Percentiles rank a stretch among this genome's conserved stretches.
phyloP scores from a whole-genome alignment of 305 asterid genomes.

The Fraxinus nigra region DNA sequence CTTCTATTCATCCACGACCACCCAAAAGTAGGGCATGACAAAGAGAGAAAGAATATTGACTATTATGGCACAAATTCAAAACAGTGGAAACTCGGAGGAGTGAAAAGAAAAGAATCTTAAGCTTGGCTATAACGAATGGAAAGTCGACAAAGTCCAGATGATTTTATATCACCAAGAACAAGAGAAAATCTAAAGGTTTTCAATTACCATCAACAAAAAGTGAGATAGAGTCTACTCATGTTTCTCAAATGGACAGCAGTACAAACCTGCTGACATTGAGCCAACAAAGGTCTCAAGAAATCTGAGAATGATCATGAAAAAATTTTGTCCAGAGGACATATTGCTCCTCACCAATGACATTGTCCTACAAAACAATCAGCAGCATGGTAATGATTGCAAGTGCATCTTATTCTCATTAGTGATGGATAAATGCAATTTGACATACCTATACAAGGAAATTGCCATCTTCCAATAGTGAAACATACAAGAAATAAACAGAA shows the following conservation, averaged over 20 bases:
- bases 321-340: conserved; percentile 65
- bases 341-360: conserved; percentile 92
- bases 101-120: neutral
- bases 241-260: neutral
- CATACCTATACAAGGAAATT: conserved; percentile 93
- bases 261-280: conserved; percentile 91
- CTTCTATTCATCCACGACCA: neutral
- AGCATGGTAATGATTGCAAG: conserved; percentile 17
- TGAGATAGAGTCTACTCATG: neutral
- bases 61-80: neutral
- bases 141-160: neutral
- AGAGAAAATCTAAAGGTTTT: neutral
- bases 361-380: conserved; percentile 55
- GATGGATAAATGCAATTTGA: conserved; percentile 25
- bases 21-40: neutral
- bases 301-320: conserved; percentile 81
- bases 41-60: neutral
- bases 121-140: neutral
- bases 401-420: conserved; percentile 20
- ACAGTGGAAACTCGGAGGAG: neutral
- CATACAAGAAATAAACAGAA: conserved; percentile 29
- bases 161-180: conserved; percentile 10
- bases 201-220: neutral
- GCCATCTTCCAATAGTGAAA: conserved; percentile 80
- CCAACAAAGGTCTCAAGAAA: conserved; percentile 96